A percentile compares a stretch with the other conserved stretches of the same genome.
phyloP scores from a whole-genome alignment of 176 grass and related monocot species.

The Leersia perrieri region DNA sequence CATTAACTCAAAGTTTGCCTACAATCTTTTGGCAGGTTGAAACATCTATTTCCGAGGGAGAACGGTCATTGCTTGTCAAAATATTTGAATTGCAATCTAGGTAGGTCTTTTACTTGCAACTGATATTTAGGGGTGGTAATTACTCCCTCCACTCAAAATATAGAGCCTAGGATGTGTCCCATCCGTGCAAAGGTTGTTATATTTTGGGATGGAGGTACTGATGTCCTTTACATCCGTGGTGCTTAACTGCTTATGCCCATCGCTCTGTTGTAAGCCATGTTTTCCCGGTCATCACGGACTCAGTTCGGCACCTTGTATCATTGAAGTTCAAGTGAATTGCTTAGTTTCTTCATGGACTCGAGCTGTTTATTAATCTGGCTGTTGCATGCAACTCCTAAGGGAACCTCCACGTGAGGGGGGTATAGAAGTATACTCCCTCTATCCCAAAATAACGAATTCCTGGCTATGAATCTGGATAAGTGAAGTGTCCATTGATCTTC shows the following conservation, averaged over 20 bases:
- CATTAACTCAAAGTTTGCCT: neutral
- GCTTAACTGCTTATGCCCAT: no score
- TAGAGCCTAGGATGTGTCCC: no score
- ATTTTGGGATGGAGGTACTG: no score
- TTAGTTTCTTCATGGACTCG: neutral
- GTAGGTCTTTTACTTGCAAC: conserved; percentile 37
- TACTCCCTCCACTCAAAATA: no score
- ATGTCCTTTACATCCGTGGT: neutral
- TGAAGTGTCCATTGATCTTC: neutral
- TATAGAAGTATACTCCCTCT: no score
- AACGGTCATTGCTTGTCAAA: conserved; percentile 66
- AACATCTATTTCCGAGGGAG: conserved; percentile 47
- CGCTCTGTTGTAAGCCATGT: no score
- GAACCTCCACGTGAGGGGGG: neutral
- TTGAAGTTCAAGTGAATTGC: neutral
- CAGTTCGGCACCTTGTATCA: no score
- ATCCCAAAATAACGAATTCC: no score
- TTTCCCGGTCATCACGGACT: no score
- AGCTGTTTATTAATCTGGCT: neutral
- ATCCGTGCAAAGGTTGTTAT: no score
- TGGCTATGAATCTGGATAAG: no score
- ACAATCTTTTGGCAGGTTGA: conserved; percentile 54
- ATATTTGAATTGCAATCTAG: conserved; percentile 87
- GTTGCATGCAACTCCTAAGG: neutral
- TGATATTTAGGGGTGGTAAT: conserved; percentile 17